phyloP scores from a whole-genome alignment of 331 rosid genomes.

The Stylosanthes scabra region DNA sequence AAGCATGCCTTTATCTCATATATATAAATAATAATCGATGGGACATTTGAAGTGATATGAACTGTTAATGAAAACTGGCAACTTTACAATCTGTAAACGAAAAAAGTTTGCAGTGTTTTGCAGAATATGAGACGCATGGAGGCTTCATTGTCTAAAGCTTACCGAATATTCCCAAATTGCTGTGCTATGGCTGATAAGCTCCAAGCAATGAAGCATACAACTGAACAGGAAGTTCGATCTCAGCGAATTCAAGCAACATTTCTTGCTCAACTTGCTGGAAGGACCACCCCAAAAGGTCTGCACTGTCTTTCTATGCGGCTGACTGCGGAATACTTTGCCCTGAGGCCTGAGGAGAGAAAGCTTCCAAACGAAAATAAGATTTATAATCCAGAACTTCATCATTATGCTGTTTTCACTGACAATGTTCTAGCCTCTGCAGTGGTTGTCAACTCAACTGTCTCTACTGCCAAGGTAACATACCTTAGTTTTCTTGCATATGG shows the following conservation, averaged over 20 bases:
- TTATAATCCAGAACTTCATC: conserved; percentile 68
- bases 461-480: conserved; percentile 70
- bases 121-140: conserved; percentile 94
- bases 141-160: conserved; percentile 77
- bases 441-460: conserved; percentile 90
- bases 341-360: conserved; percentile 66
- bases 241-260: conserved; percentile 62
- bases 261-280: conserved; percentile 83
- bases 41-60: conserved; percentile 20
- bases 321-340: conserved; percentile 80
- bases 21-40: no score
- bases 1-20: no score
- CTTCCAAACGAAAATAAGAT: conserved; percentile 66
- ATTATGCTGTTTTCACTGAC: conserved; percentile 97
- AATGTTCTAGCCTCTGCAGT: conserved; percentile 92
- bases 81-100: conserved; percentile 52
- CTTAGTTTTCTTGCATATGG: neutral
- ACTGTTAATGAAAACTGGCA: conserved; percentile 19
- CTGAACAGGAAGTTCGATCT: conserved; percentile 73
- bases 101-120: conserved; percentile 81
- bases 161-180: conserved; percentile 77
- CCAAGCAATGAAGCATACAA: conserved; percentile 75
- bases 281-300: conserved; percentile 85
- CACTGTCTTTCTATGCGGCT: conserved; percentile 96
- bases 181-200: conserved; percentile 77